phyloP scores from a whole-genome alignment of 2,329 filamentous ascomycete species.

The Apiospora koreana region DNA sequence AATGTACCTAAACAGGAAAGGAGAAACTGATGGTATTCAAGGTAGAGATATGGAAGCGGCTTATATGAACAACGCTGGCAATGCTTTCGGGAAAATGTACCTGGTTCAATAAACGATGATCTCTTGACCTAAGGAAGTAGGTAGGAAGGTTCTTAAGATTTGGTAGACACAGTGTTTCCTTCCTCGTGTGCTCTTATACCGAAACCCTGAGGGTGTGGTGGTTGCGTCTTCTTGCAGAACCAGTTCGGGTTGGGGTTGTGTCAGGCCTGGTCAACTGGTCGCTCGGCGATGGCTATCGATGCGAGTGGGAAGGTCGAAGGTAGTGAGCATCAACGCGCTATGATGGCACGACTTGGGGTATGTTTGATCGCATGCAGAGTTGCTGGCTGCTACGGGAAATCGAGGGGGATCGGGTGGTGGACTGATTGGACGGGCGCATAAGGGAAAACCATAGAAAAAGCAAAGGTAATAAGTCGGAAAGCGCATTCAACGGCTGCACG shows the following conservation, averaged over 20 bases:
- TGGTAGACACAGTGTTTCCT: background rate
- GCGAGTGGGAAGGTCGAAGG: background rate
- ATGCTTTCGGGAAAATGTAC: background rate
- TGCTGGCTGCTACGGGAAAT: background rate
- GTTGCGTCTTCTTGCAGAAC: no score
- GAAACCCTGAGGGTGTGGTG: background rate
- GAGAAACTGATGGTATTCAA: background rate
- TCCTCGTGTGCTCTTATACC: background rate
- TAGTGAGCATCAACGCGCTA: conserved; percentile 1
- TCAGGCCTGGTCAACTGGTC: background rate
- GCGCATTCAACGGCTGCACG: background rate
- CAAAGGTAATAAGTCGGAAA: background rate
- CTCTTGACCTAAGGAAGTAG: no score
- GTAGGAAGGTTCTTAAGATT: background rate
- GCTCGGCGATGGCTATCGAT: background rate
- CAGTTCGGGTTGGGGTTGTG: background rate
- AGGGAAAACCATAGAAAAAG: no score
- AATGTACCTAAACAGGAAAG: background rate
- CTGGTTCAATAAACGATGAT: background rate
- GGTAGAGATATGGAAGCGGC: background rate
- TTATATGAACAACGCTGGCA: background rate
- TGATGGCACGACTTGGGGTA: background rate
- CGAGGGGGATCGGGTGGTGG: background rate
- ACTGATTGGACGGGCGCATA: background rate
- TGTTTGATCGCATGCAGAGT: background rate